These are phyloP conservation scores for Mycothermus thermophilus DNA, from an alignment of 495 filamentous ascomycete species.

Conservation along the genomic window DNA sequence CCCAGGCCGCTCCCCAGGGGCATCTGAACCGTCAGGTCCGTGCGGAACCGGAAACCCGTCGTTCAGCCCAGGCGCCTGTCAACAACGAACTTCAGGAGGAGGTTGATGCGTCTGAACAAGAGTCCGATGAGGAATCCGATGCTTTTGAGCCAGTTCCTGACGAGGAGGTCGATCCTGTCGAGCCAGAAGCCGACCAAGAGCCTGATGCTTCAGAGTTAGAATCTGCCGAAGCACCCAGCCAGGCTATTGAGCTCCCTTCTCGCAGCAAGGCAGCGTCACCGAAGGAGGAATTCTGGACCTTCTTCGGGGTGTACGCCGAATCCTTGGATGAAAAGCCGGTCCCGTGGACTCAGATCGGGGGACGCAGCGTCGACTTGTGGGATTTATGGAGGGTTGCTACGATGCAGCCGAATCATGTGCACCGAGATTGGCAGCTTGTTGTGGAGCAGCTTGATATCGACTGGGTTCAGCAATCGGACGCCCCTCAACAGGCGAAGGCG, in stretches of 20 bases:
- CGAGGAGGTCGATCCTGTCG: no score
- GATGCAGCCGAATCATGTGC: constrained; percentile 12
- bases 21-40: no score
- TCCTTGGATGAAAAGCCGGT: background rate
- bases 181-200: background rate
- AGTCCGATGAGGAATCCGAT: no score
- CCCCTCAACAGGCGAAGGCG: constrained; percentile 22
- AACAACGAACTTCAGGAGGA: no score
- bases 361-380: constrained; percentile 20
- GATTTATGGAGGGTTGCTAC: constrained; percentile 22
- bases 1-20: no score
- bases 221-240: background rate
- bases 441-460: constrained; percentile 26
- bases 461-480: constrained; percentile 19
- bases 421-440: constrained; percentile 27
- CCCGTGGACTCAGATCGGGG: constrained; percentile 14
- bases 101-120: no score
- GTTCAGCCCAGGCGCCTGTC: no score
- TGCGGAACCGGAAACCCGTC: no score
- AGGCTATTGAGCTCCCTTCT: background rate
- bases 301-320: constrained; percentile 15
- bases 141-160: no score
- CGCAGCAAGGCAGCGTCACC: background rate
- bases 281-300: constrained; percentile 13
- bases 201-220: background rate